Evolutionary conservation across 139 green algal species (phyloP).

Genomic region (Penium margaritaceum): DNA sequence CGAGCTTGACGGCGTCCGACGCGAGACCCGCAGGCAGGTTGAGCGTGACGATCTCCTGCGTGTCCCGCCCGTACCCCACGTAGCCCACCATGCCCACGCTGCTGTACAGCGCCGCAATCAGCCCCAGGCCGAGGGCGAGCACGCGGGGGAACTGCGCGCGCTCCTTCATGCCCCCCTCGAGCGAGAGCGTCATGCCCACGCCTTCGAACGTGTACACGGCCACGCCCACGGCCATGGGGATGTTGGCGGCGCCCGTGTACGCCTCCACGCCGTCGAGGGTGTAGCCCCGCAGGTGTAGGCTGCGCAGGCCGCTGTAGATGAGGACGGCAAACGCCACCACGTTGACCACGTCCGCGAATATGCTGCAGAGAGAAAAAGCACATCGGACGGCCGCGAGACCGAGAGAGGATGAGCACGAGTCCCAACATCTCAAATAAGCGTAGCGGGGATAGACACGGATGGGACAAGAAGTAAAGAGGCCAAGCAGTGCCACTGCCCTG

Average conservation of each 20-base stretch:
- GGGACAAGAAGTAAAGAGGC: too few relatives aligned
- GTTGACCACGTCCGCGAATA: constrained; percentile 50
- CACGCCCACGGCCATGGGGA: constrained; percentile 56
- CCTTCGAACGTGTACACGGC: constrained; percentile 60
- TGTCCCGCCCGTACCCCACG: constrained; percentile 27
- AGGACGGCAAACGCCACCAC: constrained; percentile 48
- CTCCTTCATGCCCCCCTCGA: constrained; percentile 52
- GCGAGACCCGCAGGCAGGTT: constrained; percentile 49
- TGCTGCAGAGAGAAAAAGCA: not conserved
- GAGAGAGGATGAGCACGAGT: too few relatives aligned
- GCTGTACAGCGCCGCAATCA: constrained; percentile 46
- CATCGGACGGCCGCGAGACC: too few relatives aligned
- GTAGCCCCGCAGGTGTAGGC: not conserved
- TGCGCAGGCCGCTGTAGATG: constrained; percentile 21
- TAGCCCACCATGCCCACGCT: constrained; percentile 48
- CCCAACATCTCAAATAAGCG: too few relatives aligned
- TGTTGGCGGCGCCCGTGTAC: constrained; percentile 9
- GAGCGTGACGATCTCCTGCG: constrained; percentile 55
- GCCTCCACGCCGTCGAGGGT: too few relatives aligned
- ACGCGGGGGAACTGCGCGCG: constrained; percentile 31
- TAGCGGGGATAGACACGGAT: too few relatives aligned
- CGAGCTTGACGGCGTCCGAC: constrained; percentile 46
- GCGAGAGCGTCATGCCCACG: constrained; percentile 53
- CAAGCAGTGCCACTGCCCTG: too few relatives aligned
- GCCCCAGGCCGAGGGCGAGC: constrained; percentile 30